phyloP scores from a whole-genome alignment of 2,329 filamentous ascomycete genomes.

The Monilinia polystroma region DNA sequence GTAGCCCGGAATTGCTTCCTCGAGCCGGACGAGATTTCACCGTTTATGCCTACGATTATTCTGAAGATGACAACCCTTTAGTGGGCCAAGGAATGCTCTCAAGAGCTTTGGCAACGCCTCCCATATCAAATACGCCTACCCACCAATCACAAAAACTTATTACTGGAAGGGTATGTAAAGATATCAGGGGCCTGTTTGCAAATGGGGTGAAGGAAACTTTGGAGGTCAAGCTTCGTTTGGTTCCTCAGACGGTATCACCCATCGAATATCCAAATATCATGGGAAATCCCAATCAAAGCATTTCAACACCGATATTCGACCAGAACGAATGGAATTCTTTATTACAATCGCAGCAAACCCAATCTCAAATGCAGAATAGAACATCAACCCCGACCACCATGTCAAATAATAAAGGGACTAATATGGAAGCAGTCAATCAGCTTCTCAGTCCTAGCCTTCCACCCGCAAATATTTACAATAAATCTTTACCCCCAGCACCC shows the following conservation, averaged over 20 bases:
- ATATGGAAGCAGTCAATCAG: slow-evolving; percentile 45
- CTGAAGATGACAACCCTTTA: slow-evolving; percentile 87
- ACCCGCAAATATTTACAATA: slow-evolving; percentile 28
- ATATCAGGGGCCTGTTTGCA: slow-evolving; percentile 78
- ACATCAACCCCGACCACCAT: slow-evolving; percentile 24
- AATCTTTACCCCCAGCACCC: slow-evolving; percentile 25
- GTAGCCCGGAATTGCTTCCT: slow-evolving; percentile 82
- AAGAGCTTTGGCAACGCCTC: slow-evolving; percentile 64
- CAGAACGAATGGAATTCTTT: slow-evolving; percentile 76
- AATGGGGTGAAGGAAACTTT: slow-evolving; percentile 83
- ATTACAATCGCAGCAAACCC: slow-evolving; percentile 65
- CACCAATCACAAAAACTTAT: slow-evolving; percentile 69
- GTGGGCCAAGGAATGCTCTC: slow-evolving; percentile 96
- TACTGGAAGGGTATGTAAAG: slow-evolving; percentile 87
- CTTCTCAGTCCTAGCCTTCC: slow-evolving; percentile 38
- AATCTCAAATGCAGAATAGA: slow-evolving; percentile 42
- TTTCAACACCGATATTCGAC: slow-evolving; percentile 62
- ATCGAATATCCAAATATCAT: slow-evolving; percentile 60
- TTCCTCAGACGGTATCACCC: slow-evolving; percentile 59
- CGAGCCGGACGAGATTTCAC: slow-evolving; percentile 77
- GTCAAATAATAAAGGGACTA: slow-evolving; percentile 32
- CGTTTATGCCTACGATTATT: slow-evolving; percentile 96
- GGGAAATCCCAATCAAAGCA: slow-evolving; percentile 58
- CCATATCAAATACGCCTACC: slow-evolving; percentile 54
- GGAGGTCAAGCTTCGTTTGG: slow-evolving; percentile 87